Percentiles rank a stretch among this genome's conserved stretches.
Conservation (phyloP, 2,329 filamentous ascomycete genomes). For the Monilinia aucupariae region DNA sequence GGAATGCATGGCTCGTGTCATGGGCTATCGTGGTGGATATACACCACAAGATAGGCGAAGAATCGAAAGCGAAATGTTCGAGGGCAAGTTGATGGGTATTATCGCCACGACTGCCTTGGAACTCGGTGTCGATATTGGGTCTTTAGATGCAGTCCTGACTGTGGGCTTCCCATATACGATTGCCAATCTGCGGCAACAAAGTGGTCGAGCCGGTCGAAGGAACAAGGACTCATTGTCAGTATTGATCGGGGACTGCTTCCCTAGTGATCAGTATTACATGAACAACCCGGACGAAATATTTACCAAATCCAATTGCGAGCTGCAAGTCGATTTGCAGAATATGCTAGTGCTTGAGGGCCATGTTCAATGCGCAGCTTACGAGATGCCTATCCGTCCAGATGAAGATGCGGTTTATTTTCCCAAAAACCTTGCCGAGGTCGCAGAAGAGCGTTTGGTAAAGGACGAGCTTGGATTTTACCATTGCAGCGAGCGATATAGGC, state of each 20-base stretch:
- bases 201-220: conserved; percentile 81
- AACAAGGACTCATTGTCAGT: conserved; percentile 93
- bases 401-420: conserved; percentile 79
- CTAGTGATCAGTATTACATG: conserved; percentile 96
- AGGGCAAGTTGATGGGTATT: conserved; percentile 86
- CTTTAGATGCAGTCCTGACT: conserved; percentile 86
- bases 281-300: conserved; percentile 91
- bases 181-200: conserved; percentile 89
- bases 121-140: conserved; percentile 90
- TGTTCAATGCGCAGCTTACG: conserved; percentile 88
- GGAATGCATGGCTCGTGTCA: conserved; percentile 74
- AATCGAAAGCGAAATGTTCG: conserved; percentile 96
- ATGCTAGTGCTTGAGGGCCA: conserved; percentile 90
- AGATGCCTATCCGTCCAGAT: conserved; percentile 81
- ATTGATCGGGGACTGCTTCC: conserved; percentile 80
- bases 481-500: conserved; percentile 81
- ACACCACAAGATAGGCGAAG: conserved; percentile 81
- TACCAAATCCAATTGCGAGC: conserved; percentile 79
- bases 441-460: conserved; percentile 64
- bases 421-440: conserved; percentile 63
- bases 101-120: conserved; percentile 91
- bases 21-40: conserved; percentile 94
- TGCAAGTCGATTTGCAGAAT: conserved; percentile 89
- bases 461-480: conserved; percentile 83
- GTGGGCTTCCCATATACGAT: conserved; percentile 96